Evolutionary conservation across 805 yeast species (phyloP).

Genomic region (Barnettozyma botsteinii): DNA sequence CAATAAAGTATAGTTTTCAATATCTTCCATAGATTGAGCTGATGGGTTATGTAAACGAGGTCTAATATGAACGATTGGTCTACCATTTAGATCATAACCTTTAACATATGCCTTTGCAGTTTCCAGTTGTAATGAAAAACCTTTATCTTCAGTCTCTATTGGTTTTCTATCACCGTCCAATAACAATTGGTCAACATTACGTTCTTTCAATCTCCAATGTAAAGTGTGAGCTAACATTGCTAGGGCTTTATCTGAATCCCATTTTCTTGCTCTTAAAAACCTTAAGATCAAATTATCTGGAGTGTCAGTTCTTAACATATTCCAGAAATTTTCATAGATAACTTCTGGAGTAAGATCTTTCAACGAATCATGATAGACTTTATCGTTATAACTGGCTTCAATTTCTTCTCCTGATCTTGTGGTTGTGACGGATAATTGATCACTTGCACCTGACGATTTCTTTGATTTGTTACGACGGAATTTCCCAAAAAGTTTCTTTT

Average conservation of each 20-base stretch:
- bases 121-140: constrained; percentile 39
- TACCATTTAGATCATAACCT: constrained; percentile 65
- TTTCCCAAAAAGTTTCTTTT: constrained; percentile 25
- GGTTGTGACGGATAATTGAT: constrained; percentile 18
- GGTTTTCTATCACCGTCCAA: constrained; percentile 66
- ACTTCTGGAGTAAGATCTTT: constrained; percentile 47
- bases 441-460: constrained; percentile 8
- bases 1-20: constrained; percentile 68
- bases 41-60: constrained; percentile 69
- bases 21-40: constrained; percentile 63
- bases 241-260: constrained; percentile 63
- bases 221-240: constrained; percentile 69
- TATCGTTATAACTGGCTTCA: constrained; percentile 30
- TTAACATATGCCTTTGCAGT: constrained; percentile 65
- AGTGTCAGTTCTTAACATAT: constrained; percentile 64
- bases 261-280: constrained; percentile 82
- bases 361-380: constrained; percentile 42
- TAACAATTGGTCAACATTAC: constrained; percentile 56
- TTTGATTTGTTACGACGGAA: constrained; percentile 16
- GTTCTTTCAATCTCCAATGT: constrained; percentile 66
- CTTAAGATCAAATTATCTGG: constrained; percentile 76
- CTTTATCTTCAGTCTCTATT: constrained; percentile 37
- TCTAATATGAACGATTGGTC: constrained; percentile 79
- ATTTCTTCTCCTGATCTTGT: constrained; percentile 27
- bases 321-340: constrained; percentile 49